Percentiles rank a stretch among this genome's conserved stretches.
phyloP scores from a whole-genome alignment of 2,329 filamentous ascomycete genomes.

The Chlorencoelia australis region DNA sequence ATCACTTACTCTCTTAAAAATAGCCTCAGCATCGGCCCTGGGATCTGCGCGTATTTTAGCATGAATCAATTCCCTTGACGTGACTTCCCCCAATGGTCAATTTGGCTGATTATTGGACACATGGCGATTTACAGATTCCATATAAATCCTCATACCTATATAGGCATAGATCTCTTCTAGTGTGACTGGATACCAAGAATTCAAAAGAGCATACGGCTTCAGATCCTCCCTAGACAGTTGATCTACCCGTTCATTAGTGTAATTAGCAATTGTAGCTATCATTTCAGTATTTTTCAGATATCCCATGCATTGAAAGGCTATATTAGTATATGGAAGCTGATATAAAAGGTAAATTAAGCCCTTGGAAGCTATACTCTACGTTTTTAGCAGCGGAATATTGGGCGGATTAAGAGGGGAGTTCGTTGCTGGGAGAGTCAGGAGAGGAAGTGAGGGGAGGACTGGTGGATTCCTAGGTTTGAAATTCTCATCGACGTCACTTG shows the following conservation, averaged over 20 bases:
- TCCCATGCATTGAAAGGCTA: not conserved
- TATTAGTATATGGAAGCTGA: no score
- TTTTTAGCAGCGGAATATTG: no score
- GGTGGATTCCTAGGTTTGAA: no score
- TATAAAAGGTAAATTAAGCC: no score
- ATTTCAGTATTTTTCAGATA: not conserved
- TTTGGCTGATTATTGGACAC: not conserved
- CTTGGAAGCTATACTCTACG: no score
- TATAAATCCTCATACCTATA: not conserved
- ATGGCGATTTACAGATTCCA: not conserved
- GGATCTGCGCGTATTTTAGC: not conserved
- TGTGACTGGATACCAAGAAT: not conserved
- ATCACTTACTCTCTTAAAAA: not conserved
- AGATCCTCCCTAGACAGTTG: not conserved
- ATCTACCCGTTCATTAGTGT: not conserved
- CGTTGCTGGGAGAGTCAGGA: no score
- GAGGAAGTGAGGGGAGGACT: no score
- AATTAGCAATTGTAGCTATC: not conserved
- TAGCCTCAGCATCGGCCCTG: not conserved
- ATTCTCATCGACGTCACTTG: no score
- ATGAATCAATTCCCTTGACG: not conserved
- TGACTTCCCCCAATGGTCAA: not conserved
- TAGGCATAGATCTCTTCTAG: not conserved
- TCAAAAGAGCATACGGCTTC: not conserved
- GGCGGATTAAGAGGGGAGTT: no score